Conservation (phyloP, 768 basidiomycete genomes). For the Lactifluus subvellereus region DNA sequence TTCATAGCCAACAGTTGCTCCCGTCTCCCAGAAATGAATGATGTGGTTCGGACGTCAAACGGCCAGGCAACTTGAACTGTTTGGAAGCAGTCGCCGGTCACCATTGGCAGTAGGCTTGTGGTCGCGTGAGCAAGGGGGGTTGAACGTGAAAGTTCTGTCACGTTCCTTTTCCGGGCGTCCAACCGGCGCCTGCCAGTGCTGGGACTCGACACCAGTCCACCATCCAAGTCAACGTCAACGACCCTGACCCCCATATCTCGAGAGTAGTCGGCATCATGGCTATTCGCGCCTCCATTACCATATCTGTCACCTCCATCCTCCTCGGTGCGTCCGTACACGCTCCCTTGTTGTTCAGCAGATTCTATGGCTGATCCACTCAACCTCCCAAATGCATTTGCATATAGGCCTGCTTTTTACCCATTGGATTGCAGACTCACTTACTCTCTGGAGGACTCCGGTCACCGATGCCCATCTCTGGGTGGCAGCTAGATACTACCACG, state of each 20-base stretch:
- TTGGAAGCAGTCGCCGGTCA: background rate
- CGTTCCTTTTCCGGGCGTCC: background rate
- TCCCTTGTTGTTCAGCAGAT: background rate
- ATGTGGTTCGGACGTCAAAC: background rate
- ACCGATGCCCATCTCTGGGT: constrained; percentile 84
- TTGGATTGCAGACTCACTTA: constrained; percentile 91
- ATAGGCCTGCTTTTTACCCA: constrained; percentile 79
- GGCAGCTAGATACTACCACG: constrained; percentile 75
- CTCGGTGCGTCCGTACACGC: constrained; percentile 46
- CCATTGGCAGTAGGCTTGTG: background rate
- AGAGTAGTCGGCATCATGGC: constrained; percentile 34
- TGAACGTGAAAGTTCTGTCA: background rate
- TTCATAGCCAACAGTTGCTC: no score
- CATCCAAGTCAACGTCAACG: background rate
- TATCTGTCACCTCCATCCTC: constrained; percentile 73
- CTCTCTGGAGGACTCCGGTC: constrained; percentile 78
- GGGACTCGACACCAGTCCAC: background rate
- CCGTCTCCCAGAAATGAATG: background rate
- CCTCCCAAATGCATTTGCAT: background rate
- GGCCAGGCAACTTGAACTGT: background rate
- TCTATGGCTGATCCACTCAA: constrained; percentile 1
- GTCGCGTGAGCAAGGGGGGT: background rate
- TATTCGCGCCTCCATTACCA: constrained; percentile 65
- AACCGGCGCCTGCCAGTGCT: background rate
- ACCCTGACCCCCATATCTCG: background rate